These are phyloP conservation scores for Acanthamoeba triangularis DNA, from an alignment of 208 protist genomes.

Conservation along the genomic window DNA sequence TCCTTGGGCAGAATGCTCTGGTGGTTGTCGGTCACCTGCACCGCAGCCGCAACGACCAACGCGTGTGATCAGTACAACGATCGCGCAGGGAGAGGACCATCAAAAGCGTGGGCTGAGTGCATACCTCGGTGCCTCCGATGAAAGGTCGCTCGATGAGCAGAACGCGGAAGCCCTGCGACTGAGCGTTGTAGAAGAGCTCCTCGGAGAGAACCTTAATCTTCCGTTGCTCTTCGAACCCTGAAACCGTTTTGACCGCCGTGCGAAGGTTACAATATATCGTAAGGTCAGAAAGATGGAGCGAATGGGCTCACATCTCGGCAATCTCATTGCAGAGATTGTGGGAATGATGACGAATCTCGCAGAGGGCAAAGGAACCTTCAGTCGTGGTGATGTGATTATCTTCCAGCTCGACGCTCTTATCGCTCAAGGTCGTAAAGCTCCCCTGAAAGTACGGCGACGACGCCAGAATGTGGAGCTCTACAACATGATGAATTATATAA, in stretches of 20 bases:
- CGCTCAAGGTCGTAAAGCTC: not conserved
- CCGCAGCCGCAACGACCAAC: not conserved
- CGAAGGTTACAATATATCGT: not conserved
- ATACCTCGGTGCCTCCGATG: constrained; percentile 14
- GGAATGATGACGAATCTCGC: not conserved
- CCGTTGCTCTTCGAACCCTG: constrained; percentile 34
- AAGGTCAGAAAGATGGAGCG: not conserved
- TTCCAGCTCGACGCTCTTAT: constrained; percentile 4
- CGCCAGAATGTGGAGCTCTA: constrained; percentile 10
- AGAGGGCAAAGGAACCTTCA: not conserved
- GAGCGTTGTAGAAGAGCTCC: constrained; percentile 58
- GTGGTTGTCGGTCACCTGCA: not conserved
- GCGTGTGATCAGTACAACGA: not conserved
- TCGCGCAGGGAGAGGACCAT: not conserved
- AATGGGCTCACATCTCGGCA: not conserved
- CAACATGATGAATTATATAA: not conserved
- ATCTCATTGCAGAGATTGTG: too few species aligned
- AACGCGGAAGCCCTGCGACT: constrained; percentile 49
- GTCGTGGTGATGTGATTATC: not conserved
- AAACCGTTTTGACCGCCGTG: not conserved
- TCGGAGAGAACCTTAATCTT: constrained; percentile 7
- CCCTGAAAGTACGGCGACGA: constrained; percentile 16
- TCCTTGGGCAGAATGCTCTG: constrained; percentile 48
- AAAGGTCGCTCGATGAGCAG: constrained; percentile 12
- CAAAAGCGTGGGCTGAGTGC: not conserved